Percentiles rank a stretch among this genome's conserved stretches.
These are phyloP conservation scores for Pseudonitzschia pungens DNA, from an alignment of 108 stramenopile species.

Conservation along the genomic window DNA sequence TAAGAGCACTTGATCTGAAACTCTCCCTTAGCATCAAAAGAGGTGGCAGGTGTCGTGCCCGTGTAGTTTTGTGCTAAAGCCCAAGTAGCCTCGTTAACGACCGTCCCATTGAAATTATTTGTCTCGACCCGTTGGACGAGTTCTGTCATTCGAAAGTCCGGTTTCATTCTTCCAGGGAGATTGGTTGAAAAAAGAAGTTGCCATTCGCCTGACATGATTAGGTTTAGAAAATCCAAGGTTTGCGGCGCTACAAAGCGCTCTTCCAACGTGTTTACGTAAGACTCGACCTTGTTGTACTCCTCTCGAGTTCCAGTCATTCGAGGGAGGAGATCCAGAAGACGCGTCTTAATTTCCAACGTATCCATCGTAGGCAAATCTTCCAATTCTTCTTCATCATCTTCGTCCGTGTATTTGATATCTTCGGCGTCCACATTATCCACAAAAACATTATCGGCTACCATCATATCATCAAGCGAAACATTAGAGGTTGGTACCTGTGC, in stretches of 20 bases:
- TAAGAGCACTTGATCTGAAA: constrained; percentile 55
- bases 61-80: constrained; percentile 46
- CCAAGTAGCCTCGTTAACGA: constrained; percentile 59
- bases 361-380: constrained; percentile 16
- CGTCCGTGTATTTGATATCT: not conserved
- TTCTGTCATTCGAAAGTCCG: constrained; percentile 45
- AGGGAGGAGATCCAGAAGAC: constrained; percentile 63
- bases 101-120: constrained; percentile 42
- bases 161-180: constrained; percentile 34
- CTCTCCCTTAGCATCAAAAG: constrained; percentile 54
- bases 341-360: constrained; percentile 28
- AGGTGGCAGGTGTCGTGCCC: not conserved
- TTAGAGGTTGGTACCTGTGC: constrained; percentile 1
- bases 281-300: constrained; percentile 62
- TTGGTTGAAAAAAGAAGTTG: constrained; percentile 76
- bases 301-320: constrained; percentile 69
- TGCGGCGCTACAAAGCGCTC: constrained; percentile 53
- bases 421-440: not conserved
- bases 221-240: constrained; percentile 72
- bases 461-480: constrained; percentile 11
- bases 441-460: not conserved
- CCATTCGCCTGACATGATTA: constrained; percentile 72
- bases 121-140: constrained; percentile 52
- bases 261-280: constrained; percentile 69
- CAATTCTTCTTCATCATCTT: not conserved